Base-by-base conservation (phyloP, 2,329 filamentous ascomycete species). In the Alternaria solani region DNA sequence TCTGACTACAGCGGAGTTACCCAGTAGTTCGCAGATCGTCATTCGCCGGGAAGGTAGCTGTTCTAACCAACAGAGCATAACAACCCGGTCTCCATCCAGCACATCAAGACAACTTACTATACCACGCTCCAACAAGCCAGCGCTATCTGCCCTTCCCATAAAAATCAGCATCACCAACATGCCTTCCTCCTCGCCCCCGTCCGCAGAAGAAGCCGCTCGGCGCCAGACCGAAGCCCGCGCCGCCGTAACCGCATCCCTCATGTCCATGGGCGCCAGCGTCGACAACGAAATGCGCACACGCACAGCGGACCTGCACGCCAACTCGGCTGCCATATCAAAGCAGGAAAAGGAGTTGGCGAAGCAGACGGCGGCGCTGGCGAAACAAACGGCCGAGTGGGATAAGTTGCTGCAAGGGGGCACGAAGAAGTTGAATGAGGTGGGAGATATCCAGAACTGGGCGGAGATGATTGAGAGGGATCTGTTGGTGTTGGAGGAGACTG, bases 361-460 rank as follows among this genome's bases (percentile, higher is more conserved):
- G 59, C 87, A 88, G 61, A 88, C 88, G 6, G 85, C 82, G 1
- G 84, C 77, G 2, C 78, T 93, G 75, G 81, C 85, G 49, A 84
- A 84, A 66, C 89, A 93, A 75, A 89, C 85, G 51, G 87, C 89
- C 62, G 86, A 87, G 77, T 84, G 92, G 72, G 85, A 84, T 66
- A 85, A 85, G 66, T 82, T 92, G 68, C 88, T 88, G 5, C 85
- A 86, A 66, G 84, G 84, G 59, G 88, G 89, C 36, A 85, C 86
- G 46, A 84, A 85, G 65, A 85, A 84, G 71, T 81, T 94, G 60
- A 94, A 93, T 80, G 91, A 93, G 82, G 82, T 93, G 62, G 91
- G 91, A 25, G 89, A 93, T 74, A 86, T 94, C 73, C 91, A 94
- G 83, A 94, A 94, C 77, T 95, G 91, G 91, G 91, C 91, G 23